Evolutionary conservation across 108 stramenopile genomes (phyloP).

Genomic region (Craspedostauros australis): DNA sequence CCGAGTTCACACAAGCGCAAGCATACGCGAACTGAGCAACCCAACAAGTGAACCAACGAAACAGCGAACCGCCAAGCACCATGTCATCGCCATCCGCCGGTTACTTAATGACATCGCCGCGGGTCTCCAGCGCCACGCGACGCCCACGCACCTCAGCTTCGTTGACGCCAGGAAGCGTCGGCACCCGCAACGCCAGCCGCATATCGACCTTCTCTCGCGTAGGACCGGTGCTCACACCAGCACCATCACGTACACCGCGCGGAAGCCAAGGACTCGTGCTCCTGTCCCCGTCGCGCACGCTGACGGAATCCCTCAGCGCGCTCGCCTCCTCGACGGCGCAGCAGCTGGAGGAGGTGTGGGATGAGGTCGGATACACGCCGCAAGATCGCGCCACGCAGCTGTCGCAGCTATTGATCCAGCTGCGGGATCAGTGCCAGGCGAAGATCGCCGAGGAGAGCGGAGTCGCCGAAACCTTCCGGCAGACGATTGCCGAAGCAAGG

Average conservation of each 20-base stretch:
- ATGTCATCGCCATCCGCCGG: no score
- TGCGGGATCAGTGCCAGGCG: slow-evolving; percentile 55
- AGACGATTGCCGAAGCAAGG: slow-evolving; percentile 58
- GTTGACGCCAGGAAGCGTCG: no score
- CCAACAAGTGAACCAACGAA: no score
- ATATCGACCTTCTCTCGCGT: slow-evolving; percentile 33
- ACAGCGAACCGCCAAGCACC: no score
- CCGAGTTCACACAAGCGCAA: no score
- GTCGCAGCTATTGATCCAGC: slow-evolving; percentile 52
- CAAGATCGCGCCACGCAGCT: slow-evolving; percentile 75
- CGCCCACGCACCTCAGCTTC: no score
- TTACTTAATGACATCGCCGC: no score
- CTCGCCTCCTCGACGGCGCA: slow-evolving; percentile 56
- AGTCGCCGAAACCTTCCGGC: slow-evolving; percentile 74
- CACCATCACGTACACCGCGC: slow-evolving; percentile 23
- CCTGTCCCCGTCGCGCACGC: slow-evolving; percentile 46
- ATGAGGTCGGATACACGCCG: slow-evolving; percentile 72
- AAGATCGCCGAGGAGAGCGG: slow-evolving; percentile 64
- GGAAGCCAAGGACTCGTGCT: slow-evolving; percentile 32
- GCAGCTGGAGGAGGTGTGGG: slow-evolving; percentile 73
- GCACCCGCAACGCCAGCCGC: no score
- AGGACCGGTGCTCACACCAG: slow-evolving; percentile 33
- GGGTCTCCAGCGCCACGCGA: no score
- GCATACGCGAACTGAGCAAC: no score
- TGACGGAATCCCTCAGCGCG: slow-evolving; percentile 40